These are phyloP conservation scores for Aspergillus funiculosus DNA, from an alignment of 495 filamentous ascomycete species.

Conservation along the genomic window DNA sequence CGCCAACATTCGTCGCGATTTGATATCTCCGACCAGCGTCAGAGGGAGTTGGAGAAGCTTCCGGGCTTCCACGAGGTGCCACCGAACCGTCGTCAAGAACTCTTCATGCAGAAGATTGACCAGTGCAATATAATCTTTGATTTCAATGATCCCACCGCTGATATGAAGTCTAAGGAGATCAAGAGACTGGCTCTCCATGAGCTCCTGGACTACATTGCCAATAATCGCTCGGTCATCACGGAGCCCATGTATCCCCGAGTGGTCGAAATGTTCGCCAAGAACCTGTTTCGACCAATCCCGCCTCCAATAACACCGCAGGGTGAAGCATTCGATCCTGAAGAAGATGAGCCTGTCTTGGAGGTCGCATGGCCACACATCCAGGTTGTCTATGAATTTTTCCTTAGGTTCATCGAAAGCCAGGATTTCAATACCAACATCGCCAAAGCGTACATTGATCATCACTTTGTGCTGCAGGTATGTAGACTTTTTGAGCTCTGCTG, in stretches of 20 bases:
- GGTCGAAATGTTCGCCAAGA: conserved; percentile 99
- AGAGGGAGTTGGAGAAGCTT: conserved; percentile 92
- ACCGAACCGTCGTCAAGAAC: conserved; percentile 87
- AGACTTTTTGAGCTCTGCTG: neutral
- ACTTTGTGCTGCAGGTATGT: conserved; percentile 91
- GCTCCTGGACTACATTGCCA: conserved; percentile 94
- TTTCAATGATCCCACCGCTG: conserved; percentile 95
- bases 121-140: conserved; percentile 99
- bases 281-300: conserved; percentile 93
- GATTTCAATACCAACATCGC: conserved; percentile 99
- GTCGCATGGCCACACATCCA: conserved; percentile 99
- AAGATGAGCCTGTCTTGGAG: conserved; percentile 96
- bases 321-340: conserved; percentile 97
- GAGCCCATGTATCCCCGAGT: conserved; percentile 98
- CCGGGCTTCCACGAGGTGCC: conserved; percentile 99
- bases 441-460: conserved; percentile 97
- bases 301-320: conserved; percentile 96
- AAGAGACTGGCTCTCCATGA: conserved; percentile 96
- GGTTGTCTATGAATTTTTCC: conserved; percentile 99
- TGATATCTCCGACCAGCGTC: conserved; percentile 86
- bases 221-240: conserved; percentile 96
- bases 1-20: conserved; percentile 96
- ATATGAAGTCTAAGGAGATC: conserved; percentile 99
- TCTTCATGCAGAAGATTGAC: conserved; percentile 99
- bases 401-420: conserved; percentile 97